Percentiles rank a stretch among this genome's conserved stretches.
phyloP scores from a whole-genome alignment of 768 basidiomycete species.

The Xerocomellus dryophilus region DNA sequence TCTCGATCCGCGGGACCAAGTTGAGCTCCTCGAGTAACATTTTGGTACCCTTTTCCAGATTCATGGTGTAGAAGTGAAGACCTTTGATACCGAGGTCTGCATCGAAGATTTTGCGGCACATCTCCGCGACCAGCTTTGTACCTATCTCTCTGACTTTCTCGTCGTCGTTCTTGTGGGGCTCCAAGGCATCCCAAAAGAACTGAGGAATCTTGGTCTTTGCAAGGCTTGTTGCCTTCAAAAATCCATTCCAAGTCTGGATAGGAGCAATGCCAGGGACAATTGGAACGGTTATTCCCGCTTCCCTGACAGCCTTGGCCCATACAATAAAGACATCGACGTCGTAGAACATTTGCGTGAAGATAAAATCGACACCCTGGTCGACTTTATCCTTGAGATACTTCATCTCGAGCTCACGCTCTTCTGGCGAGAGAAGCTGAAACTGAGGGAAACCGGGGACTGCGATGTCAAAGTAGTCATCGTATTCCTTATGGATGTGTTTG shows the following conservation, averaged over 20 bases:
- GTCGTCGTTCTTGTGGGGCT: constrained; percentile 88
- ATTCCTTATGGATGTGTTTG: constrained; percentile 73
- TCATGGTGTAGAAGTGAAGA: constrained; percentile 97
- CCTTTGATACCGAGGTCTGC: constrained; percentile 83
- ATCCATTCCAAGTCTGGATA: constrained; percentile 96
- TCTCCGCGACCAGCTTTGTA: constrained; percentile 90
- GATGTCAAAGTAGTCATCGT: constrained; percentile 94
- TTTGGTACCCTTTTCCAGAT: constrained; percentile 90
- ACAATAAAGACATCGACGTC: constrained; percentile 86
- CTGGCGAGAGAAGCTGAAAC: constrained; percentile 65
- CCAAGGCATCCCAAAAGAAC: constrained; percentile 67
- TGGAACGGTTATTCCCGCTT: constrained; percentile 82
- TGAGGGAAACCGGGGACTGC: constrained; percentile 94
- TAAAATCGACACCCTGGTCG: constrained; percentile 86
- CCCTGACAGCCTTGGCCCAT: constrained; percentile 84
- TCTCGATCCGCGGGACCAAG: constrained; percentile 83
- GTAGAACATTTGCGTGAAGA: constrained; percentile 99
- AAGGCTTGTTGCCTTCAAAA: constrained; percentile 75
- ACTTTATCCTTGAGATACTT: constrained; percentile 86
- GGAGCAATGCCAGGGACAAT: constrained; percentile 94
- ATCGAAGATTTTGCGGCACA: constrained; percentile 84
- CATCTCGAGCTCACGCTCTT: constrained; percentile 76
- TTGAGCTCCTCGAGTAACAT: constrained; percentile 93
- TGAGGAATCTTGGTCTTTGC: constrained; percentile 80
- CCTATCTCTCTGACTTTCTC: constrained; percentile 91